Percentiles rank a stretch among this genome's conserved stretches.
phyloP scores from a whole-genome alignment of 2,329 filamentous ascomycete genomes.

The Colletotrichum karsti region DNA sequence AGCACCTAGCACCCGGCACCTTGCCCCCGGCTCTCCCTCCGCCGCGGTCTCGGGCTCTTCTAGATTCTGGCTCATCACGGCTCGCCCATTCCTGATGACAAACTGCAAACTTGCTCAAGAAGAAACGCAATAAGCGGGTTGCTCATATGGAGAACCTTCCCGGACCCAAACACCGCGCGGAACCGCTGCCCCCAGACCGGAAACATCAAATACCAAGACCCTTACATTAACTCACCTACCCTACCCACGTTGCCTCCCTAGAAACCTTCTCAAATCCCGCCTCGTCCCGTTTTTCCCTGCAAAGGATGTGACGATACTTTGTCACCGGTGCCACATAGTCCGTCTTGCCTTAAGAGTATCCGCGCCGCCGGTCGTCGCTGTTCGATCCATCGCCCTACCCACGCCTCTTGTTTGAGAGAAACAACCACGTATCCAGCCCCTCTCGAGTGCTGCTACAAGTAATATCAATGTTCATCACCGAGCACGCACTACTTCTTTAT shows the following conservation, averaged over 20 bases:
- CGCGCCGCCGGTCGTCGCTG: neutral
- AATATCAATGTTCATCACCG: neutral
- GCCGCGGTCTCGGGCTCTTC: neutral
- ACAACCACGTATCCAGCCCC: neutral
- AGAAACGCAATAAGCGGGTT: neutral
- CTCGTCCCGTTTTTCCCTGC: conserved; percentile 1
- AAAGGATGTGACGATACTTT: conserved; percentile 5
- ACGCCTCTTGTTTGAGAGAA: neutral
- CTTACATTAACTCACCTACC: conserved; percentile 3
- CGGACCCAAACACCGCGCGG: conserved; percentile 4
- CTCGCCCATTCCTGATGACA: conserved; percentile 4
- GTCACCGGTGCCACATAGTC: neutral
- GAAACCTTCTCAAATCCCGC: conserved; percentile 15
- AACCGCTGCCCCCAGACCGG: conserved; percentile 3
- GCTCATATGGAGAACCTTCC: neutral
- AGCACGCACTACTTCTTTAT: neutral
- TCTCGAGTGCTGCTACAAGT: neutral
- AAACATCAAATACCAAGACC: conserved; percentile 17
- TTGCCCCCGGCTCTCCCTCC: neutral
- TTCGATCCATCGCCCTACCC: neutral
- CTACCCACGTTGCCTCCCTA: neutral
- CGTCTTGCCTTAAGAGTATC: neutral
- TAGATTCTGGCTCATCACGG: neutral
- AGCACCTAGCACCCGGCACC: neutral
- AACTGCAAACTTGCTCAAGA: conserved; percentile 16